Conservation (phyloP, 1,139 yeast genomes). For the Candida pseudocylindracea region DNA sequence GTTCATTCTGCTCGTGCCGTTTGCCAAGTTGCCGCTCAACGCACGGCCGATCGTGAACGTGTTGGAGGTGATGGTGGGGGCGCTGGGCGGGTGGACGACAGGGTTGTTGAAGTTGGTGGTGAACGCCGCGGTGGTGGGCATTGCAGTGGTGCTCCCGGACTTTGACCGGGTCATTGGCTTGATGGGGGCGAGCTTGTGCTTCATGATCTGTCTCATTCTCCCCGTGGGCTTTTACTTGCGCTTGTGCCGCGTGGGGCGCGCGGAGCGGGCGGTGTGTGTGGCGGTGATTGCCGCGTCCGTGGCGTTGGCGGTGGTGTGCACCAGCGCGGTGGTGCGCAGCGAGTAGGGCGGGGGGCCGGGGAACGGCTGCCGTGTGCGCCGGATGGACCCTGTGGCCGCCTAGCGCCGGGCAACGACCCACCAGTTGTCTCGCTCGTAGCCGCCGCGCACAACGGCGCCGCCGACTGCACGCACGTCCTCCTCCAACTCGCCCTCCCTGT, state of each 20-base stretch:
- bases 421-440: conserved; percentile 94
- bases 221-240: conserved; percentile 31
- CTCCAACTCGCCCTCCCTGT: conserved; percentile 61
- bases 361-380: too few species aligned
- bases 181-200: conserved; percentile 33
- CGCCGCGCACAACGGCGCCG: conserved; percentile 37
- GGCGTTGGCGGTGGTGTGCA: conserved; percentile 13
- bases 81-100: too few species aligned
- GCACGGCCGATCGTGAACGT: conserved; percentile 41
- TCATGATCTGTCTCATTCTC: conserved; percentile 28
- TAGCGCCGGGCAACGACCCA: conserved; percentile 31
- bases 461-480: conserved; percentile 51
- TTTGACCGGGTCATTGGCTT: conserved; percentile 34
- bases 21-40: conserved; percentile 56
- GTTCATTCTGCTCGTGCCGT: conserved; percentile 60
- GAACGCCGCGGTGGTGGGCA: conserved; percentile 22
- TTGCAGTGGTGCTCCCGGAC: conserved; percentile 33
- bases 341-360: too few species aligned
- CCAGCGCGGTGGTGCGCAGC: conserved; percentile 9
- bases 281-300: conserved; percentile 7
- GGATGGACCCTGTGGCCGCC: too few species aligned
- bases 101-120: conserved; percentile 17
- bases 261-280: conserved; percentile 7
- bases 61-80: conserved; percentile 7
- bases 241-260: conserved; percentile 10